Conservation (phyloP, 495 filamentous ascomycete genomes). For the Xanthoparmelia taractica region DNA sequence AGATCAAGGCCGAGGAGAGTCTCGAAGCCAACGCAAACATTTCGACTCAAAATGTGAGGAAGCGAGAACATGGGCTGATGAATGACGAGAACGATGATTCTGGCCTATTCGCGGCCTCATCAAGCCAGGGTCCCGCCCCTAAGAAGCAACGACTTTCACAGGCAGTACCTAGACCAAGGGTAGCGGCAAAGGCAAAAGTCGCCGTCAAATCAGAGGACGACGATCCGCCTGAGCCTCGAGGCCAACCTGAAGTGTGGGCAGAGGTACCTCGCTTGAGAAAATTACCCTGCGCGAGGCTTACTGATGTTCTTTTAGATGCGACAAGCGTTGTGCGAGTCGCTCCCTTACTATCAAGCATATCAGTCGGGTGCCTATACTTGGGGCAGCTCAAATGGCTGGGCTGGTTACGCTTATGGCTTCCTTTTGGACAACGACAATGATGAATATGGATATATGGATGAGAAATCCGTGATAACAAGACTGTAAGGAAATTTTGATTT, state of each 20-base stretch:
- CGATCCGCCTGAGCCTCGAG: not conserved
- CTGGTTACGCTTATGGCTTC: not conserved
- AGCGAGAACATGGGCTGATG: not conserved
- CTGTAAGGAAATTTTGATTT: not conserved
- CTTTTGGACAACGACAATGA: not conserved
- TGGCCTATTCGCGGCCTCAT: not conserved
- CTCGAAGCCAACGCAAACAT: not conserved
- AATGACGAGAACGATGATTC: not conserved
- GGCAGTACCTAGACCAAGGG: not conserved
- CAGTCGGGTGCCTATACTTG: not conserved
- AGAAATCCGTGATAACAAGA: not conserved
- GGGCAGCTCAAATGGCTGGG: not conserved
- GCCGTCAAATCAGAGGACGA: not conserved
- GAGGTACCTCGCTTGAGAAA: not conserved
- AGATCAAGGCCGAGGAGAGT: not conserved
- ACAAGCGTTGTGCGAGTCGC: not conserved
- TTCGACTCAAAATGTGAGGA: not conserved
- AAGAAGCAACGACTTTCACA: not conserved
- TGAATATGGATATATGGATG: not conserved
- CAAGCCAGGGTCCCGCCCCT: not conserved
- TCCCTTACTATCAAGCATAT: not conserved
- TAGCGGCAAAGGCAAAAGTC: not conserved
- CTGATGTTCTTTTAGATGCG: not conserved
- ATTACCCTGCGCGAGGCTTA: not conserved
- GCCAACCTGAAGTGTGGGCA: not conserved